A percentile compares a stretch with the other conserved stretches of the same genome.
Conservation (phyloP, 2,329 filamentous ascomycete species). For the Paracoccidioides brasiliensis region DNA sequence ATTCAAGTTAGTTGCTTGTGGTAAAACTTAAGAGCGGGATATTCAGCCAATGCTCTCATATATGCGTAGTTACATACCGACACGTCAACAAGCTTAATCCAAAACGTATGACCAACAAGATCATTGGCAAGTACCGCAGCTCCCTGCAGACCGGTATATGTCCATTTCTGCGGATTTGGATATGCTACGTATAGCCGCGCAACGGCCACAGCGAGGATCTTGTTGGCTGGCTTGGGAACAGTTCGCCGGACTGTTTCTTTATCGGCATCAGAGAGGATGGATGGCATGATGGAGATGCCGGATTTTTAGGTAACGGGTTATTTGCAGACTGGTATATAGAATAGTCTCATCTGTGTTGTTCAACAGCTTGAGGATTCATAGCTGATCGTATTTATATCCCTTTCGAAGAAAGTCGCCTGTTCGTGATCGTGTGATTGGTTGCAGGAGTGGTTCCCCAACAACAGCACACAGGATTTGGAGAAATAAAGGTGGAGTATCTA, state of each 20-base stretch:
- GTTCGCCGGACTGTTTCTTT: slow-evolving; percentile 92
- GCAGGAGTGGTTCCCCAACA: no score
- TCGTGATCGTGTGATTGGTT: no score
- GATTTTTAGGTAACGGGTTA: background rate
- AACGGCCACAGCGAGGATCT: slow-evolving; percentile 91
- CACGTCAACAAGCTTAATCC: slow-evolving; percentile 94
- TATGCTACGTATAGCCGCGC: slow-evolving; percentile 88
- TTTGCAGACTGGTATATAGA: background rate
- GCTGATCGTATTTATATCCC: background rate
- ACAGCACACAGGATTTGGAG: no score
- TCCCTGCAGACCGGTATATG: slow-evolving; percentile 83
- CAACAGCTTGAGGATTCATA: background rate
- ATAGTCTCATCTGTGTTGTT: background rate
- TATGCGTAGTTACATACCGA: slow-evolving; percentile 49
- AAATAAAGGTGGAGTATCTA: no score
- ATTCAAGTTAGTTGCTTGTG: background rate
- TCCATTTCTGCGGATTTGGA: slow-evolving; percentile 77
- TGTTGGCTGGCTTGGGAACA: slow-evolving; percentile 88
- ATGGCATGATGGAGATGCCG: slow-evolving; percentile 34
- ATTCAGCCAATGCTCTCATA: background rate
- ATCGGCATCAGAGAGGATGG: slow-evolving; percentile 77
- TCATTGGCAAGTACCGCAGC: slow-evolving; percentile 87
- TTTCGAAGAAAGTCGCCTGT: background rate
- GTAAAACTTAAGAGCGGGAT: background rate
- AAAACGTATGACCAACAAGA: slow-evolving; percentile 86